phyloP scores from a whole-genome alignment of 1,139 yeast species.

The Candida glucosophila region DNA sequence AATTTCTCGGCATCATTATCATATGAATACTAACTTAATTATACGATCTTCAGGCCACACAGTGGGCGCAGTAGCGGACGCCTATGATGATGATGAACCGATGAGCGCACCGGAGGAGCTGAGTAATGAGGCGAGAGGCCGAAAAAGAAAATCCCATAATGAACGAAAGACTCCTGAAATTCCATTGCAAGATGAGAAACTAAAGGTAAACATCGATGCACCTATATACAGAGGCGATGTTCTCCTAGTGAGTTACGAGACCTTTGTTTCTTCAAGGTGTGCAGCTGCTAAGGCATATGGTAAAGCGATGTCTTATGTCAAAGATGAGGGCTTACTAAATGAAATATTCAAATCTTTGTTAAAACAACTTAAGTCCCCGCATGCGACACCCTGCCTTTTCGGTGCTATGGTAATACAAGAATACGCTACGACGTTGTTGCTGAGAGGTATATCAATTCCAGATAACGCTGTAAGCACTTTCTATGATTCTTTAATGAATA shows the following conservation, averaged over 20 bases:
- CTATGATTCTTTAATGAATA: slow-evolving; percentile 20
- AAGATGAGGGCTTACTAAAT: slow-evolving; percentile 26
- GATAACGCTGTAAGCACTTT: slow-evolving; percentile 14
- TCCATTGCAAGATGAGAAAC: slow-evolving; percentile 47
- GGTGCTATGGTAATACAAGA: slow-evolving; percentile 67
- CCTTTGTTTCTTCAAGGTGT: slow-evolving; percentile 66
- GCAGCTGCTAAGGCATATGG: slow-evolving; percentile 78
- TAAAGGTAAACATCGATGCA: slow-evolving; percentile 77
- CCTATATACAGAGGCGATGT: slow-evolving; percentile 92
- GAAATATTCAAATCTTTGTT: slow-evolving; percentile 32
- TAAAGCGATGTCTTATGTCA: slow-evolving; percentile 48
- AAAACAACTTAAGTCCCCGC: slow-evolving; percentile 45
- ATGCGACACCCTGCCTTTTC: slow-evolving; percentile 74
- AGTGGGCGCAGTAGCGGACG: slow-evolving; percentile 20
- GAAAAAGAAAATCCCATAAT: slow-evolving; percentile 24
- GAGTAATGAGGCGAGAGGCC: slow-evolving; percentile 16
- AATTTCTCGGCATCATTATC: slow-evolving; percentile 78
- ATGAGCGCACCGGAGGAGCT: slow-evolving; percentile 12
- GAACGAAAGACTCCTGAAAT: slow-evolving; percentile 30
- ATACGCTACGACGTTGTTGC: slow-evolving; percentile 41
- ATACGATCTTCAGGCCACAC: slow-evolving; percentile 74
- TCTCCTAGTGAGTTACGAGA: slow-evolving; percentile 70
- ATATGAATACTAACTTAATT: slow-evolving; percentile 67
- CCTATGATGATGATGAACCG: slow-evolving; percentile 3
- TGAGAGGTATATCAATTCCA: slow-evolving; percentile 10